Conservation (phyloP, 305 asterid genomes). For the Ruellia speciosa region DNA sequence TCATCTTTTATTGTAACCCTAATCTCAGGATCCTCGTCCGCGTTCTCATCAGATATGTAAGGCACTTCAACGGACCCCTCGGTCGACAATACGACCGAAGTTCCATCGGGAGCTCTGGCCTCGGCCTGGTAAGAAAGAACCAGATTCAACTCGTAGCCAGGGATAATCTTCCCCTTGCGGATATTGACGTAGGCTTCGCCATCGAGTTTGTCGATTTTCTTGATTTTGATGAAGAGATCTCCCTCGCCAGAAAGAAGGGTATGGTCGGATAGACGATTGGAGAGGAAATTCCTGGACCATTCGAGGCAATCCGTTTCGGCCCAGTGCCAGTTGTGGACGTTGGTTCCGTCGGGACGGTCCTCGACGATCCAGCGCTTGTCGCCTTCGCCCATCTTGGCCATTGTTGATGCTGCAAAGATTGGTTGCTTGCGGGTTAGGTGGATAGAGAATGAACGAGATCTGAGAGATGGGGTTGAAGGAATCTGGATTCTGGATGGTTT, state of each 20-base stretch:
- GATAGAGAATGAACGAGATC: no score
- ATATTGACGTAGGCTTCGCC: slow-evolving; percentile 88
- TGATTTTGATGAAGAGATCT: slow-evolving; percentile 37
- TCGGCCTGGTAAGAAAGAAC: slow-evolving; percentile 67
- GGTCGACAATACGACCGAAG: slow-evolving; percentile 28
- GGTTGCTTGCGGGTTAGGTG: not conserved
- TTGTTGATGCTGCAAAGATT: slow-evolving; percentile 14
- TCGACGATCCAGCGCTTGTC: slow-evolving; percentile 93
- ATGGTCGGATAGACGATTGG: slow-evolving; percentile 35
- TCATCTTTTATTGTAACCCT: slow-evolving; percentile 57
- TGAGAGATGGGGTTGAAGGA: no score
- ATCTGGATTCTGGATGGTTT: no score
- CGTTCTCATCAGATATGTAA: slow-evolving; percentile 79
- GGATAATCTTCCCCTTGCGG: slow-evolving; percentile 76
- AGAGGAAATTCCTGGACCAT: slow-evolving; percentile 61
- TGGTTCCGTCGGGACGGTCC: slow-evolving; percentile 82
- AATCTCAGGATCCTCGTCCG: slow-evolving; percentile 79
- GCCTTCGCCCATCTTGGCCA: slow-evolving; percentile 85
- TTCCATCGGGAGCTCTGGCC: slow-evolving; percentile 50
- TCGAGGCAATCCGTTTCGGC: slow-evolving; percentile 72
- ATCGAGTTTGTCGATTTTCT: slow-evolving; percentile 46
- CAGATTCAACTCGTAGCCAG: slow-evolving; percentile 68
- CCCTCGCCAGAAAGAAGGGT: slow-evolving; percentile 52
- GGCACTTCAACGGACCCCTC: slow-evolving; percentile 78
- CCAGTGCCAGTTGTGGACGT: slow-evolving; percentile 96